Evolutionary conservation across 331 rosid species (phyloP), one percentile per base, ranked within the genome.

Genomic region (Pyracantha coccinea): DNA sequence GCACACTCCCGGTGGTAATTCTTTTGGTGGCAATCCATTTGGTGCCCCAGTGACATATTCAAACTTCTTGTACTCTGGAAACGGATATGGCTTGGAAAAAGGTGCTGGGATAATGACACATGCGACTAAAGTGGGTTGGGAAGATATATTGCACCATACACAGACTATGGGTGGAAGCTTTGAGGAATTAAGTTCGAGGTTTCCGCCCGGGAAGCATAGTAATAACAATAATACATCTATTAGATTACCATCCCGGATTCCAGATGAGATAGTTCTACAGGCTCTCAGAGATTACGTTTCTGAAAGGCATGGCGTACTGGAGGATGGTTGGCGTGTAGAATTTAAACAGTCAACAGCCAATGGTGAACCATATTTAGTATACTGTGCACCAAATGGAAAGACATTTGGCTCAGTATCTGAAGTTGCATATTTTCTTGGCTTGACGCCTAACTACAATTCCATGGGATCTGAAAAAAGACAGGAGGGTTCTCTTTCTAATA

Each of bases 271-370:
- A 23, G 75, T 95, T 85, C 82, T 95, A 88, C 91, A 86, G 89
- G 97, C 98, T 71, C 98, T 95, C 76, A 92, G 88, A 79, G 97
- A 92, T 69, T 95, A 89, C 70, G 81, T 95, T 77, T 86, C 93
- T 68, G 96, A 90, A 80, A 85, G 87, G 85, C 92, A 79, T 73
- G 99, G 99, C 55, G 89, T 88, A 29, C 85, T 95, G 75, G 98
- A 89, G 87, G 99, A 92, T 65, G 98, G 99, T 68, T 95, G 99
- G 99, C 88, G 81, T 71, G 99, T 95, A 76, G 99, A 95, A 74
- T 81, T 95, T 71, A 89, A 88, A 81, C 88, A 81, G 82, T 82
- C 97, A 64, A 52, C 75, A 62, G 84, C 80, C 78, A 88, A 82
- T 81, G 79, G 91, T 75, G 97, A 95, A 62, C 60, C 80, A 24